Evolutionary conservation across 2,329 filamentous ascomycete genomes (phyloP).

Genomic region (Nigrospora sphaerica): DNA sequence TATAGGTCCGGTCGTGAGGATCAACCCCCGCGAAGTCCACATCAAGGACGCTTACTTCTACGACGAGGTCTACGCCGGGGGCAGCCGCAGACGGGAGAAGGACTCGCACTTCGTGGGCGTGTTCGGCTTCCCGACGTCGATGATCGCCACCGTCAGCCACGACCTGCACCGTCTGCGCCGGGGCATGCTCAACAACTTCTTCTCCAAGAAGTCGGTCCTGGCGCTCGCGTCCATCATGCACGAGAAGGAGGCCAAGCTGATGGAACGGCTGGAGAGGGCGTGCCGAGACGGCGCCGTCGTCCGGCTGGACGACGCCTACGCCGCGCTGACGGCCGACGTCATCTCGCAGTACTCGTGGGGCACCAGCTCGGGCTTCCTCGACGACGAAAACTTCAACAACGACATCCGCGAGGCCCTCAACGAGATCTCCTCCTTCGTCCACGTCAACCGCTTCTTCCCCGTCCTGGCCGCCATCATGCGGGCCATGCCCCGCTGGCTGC

Average conservation of each 20-base stretch:
- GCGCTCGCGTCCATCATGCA: constrained; percentile 8
- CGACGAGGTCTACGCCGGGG: too few species aligned
- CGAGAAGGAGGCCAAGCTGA: constrained; percentile 7
- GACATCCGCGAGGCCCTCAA: background rate
- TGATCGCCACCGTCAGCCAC: too few species aligned
- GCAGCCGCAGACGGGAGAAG: too few species aligned
- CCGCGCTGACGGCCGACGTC: background rate
- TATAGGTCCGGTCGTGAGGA: too few species aligned
- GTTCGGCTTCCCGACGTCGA: too few species aligned
- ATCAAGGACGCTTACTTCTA: too few species aligned
- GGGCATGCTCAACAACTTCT: constrained; percentile 21
- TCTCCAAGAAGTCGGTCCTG: constrained; percentile 22
- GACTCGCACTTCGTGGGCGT: too few species aligned
- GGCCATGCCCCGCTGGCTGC: too few species aligned
- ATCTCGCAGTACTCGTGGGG: background rate
- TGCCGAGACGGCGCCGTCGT: background rate
- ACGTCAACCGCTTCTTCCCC: background rate
- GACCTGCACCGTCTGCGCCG: constrained; percentile 24
- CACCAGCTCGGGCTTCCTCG: background rate
- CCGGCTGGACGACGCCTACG: background rate
- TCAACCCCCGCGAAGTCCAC: too few species aligned
- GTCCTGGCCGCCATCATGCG: too few species aligned
- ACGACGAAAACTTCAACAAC: background rate
- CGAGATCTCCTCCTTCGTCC: background rate
- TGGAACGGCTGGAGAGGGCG: too few species aligned